phyloP scores from a whole-genome alignment of 2,329 filamentous ascomycete species.

The Phaeosphaeriaceae sp. region DNA sequence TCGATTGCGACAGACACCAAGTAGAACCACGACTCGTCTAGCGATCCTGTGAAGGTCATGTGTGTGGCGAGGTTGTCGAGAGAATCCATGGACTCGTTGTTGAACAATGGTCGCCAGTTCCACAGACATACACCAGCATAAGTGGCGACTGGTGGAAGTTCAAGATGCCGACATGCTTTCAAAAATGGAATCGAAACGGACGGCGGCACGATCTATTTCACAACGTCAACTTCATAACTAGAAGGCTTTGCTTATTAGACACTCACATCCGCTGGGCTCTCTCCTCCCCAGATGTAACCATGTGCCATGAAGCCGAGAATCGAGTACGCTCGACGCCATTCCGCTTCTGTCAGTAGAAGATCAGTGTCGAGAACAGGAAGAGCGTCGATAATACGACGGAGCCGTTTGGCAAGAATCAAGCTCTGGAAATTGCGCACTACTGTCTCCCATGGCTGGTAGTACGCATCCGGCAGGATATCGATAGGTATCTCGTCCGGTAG shows the following conservation, averaged over 20 bases:
- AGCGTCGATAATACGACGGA: conserved; percentile 79
- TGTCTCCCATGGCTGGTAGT: conserved; percentile 95
- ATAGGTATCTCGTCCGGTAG: conserved; percentile 82
- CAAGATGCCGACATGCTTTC: conserved; percentile 75
- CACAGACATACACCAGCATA: conserved; percentile 92
- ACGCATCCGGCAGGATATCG: conserved; percentile 80
- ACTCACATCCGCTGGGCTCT: conserved; percentile 72
- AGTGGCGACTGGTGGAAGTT: conserved; percentile 90
- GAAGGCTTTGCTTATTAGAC: background rate
- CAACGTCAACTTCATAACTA: conserved; percentile 19
- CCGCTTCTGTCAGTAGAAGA: conserved; percentile 79
- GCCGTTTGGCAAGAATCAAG: conserved; percentile 81
- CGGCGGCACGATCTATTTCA: conserved; percentile 70
- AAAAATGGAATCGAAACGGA: conserved; percentile 84
- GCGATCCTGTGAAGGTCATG: conserved; percentile 88
- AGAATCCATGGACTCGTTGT: conserved; percentile 79
- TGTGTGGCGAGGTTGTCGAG: conserved; percentile 89
- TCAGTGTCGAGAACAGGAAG: conserved; percentile 85
- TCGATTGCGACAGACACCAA: conserved; percentile 95
- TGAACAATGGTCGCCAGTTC: conserved; percentile 95
- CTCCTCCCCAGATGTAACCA: conserved; percentile 88
- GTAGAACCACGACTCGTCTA: conserved; percentile 99
- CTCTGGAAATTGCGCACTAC: conserved; percentile 85
- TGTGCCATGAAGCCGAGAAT: conserved; percentile 82
- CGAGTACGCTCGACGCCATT: conserved; percentile 90